Base-by-base conservation (phyloP, 2,329 filamentous ascomycete species). In the Stenocarpella maydis region DNA sequence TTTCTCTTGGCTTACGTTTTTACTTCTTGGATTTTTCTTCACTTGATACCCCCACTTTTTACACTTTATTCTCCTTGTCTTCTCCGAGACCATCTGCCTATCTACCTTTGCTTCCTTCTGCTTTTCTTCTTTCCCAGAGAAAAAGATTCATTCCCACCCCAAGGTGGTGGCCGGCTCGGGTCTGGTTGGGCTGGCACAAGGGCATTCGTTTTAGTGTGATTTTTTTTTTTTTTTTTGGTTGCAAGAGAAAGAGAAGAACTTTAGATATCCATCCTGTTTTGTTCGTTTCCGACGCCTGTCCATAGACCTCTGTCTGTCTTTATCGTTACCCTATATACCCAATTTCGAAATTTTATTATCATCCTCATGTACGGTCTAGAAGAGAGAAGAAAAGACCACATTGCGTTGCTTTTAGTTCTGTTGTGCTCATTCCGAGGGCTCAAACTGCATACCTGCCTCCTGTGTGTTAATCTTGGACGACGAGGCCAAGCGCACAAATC, bases 11-110 rank as follows among this genome's bases (percentile, higher is more conserved):
- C 37, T 28, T 19, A 14, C 21, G 17, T n/a, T 24, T 67, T 67
- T 37, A 61, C 58, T 47, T 61, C 39, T 66, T 55, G 50, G 41
- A 66, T n/a, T 61, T n/a, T 61, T 66, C 41, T 49, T 66, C 28
- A 47, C 26, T 66, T 66, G 64, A 66, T 66, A 66, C 64, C 64
- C 64, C 64, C n/a, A 66, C 12, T 66, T 55, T 21, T n/a, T n/a
- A n/a, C n/a, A n/a, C n/a, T n/a, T n/a, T n/a, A n/a, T n/a, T n/a
- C n/a, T n/a, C n/a, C n/a, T n/a, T n/a, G n/a, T n/a, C n/a, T n/a
- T n/a, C n/a, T n/a, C n/a, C n/a, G n/a, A n/a, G n/a, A n/a, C n/a
- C n/a, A n/a, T n/a, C n/a, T n/a, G n/a, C n/a, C n/a, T n/a, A n/a
- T n/a, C n/a, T n/a, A n/a, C n/a, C n/a, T n/a, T n/a, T n/a, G n/a